Conservation (phyloP, 768 basidiomycete species). For the Gloeostereum incarnatum region DNA sequence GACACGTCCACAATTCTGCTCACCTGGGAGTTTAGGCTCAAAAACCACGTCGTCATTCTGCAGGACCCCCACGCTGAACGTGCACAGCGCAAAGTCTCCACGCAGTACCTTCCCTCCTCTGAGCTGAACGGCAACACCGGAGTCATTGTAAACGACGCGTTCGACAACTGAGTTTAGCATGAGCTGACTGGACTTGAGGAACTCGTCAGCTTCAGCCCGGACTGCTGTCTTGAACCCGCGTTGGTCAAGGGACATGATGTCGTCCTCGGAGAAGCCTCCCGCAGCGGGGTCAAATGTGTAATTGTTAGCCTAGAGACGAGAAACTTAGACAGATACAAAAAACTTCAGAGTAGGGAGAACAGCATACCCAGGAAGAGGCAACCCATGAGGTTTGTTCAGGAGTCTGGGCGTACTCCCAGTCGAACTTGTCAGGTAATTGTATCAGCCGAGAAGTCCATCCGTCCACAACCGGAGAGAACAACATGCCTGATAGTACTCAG, state of each 20-base stretch:
- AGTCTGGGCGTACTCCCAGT: constrained; percentile 47
- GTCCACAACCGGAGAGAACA: too few species aligned
- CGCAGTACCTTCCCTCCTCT: constrained; percentile 29
- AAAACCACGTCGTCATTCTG: constrained; percentile 55
- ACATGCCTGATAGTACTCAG: constrained; percentile 50
- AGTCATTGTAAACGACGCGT: constrained; percentile 32
- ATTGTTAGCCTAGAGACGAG: constrained; percentile 54
- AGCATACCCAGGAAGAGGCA: constrained; percentile 51
- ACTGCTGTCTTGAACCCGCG: constrained; percentile 53
- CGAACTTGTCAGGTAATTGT: constrained; percentile 17
- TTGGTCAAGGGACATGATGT: constrained; percentile 47
- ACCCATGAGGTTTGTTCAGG: constrained; percentile 58
- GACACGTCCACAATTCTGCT: too few species aligned
- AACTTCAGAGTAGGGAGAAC: not conserved
- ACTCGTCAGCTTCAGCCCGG: constrained; percentile 46
- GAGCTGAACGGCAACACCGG: constrained; percentile 38
- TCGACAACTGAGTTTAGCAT: constrained; percentile 42
- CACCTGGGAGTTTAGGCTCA: constrained; percentile 39
- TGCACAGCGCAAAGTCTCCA: constrained; percentile 53
- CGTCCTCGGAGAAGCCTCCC: constrained; percentile 51
- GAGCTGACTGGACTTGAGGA: constrained; percentile 37
- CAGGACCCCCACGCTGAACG: constrained; percentile 64
- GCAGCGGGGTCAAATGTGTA: constrained; percentile 41
- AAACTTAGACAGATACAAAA: constrained; percentile 6
- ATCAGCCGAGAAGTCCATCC: not conserved